Conservation (phyloP, 2,329 filamentous ascomycete genomes). For the Aspergillus sp. region DNA sequence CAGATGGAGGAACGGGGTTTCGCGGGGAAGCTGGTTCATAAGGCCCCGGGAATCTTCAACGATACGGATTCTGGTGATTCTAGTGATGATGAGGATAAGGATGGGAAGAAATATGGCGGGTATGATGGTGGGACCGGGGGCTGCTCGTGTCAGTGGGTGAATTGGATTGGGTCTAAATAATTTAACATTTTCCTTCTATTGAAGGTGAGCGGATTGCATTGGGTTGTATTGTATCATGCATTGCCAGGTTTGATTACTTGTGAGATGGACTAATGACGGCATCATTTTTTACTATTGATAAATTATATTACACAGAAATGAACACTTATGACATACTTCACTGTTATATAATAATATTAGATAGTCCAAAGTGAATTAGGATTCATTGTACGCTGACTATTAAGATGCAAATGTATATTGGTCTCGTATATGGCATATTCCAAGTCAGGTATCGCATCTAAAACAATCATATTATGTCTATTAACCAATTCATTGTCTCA, state of each 20-base stretch:
- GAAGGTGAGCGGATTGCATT: background rate
- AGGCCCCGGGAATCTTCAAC: constrained; percentile 48
- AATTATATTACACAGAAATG: background rate
- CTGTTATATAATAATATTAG: too few species aligned
- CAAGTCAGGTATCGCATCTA: background rate
- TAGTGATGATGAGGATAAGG: constrained; percentile 16
- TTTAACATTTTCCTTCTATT: background rate
- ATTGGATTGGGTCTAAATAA: constrained; percentile 39
- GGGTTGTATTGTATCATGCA: background rate
- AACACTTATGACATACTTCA: background rate
- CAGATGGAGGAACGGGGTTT: constrained; percentile 54
- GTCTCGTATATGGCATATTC: background rate
- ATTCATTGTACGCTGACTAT: too few species aligned
- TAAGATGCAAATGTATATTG: too few species aligned
- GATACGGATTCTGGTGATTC: constrained; percentile 2
- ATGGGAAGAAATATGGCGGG: constrained; percentile 37
- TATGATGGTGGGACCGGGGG: constrained; percentile 62
- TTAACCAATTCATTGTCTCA: background rate
- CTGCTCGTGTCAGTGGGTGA: constrained; percentile 61
- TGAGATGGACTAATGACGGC: background rate
- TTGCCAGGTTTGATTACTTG: background rate
- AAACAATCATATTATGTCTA: background rate
- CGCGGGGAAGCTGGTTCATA: constrained; percentile 53
- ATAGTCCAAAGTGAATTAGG: too few species aligned
- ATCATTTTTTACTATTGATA: background rate